A percentile compares a stretch with the other conserved stretches of the same genome.
phyloP scores from a whole-genome alignment of 2,329 filamentous ascomycete genomes.

The Stemphylium lycopersici region DNA sequence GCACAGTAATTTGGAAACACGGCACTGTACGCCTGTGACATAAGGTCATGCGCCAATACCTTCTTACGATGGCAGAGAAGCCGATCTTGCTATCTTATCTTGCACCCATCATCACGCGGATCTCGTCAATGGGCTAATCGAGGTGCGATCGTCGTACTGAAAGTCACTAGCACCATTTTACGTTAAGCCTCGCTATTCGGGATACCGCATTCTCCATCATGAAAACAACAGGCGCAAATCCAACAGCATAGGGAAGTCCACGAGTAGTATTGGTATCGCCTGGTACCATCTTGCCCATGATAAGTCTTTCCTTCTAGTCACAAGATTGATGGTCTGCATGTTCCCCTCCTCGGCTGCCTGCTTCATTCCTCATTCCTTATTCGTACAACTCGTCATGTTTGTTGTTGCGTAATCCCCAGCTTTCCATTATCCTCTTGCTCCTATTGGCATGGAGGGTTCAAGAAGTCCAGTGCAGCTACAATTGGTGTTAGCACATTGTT shows the following conservation, averaged over 20 bases:
- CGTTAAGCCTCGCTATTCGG: not conserved
- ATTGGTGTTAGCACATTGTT: conserved; percentile 4
- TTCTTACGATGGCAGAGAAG: not conserved
- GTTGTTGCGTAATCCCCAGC: not conserved
- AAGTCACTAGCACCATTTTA: not conserved
- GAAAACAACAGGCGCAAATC: not conserved
- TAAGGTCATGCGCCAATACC: not conserved
- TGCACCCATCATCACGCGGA: not conserved
- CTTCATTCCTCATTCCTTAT: not conserved
- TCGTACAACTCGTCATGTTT: conserved; percentile 1
- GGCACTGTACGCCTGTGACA: not conserved
- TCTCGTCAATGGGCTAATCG: not conserved
- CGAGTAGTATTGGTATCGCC: not conserved
- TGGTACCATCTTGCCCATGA: not conserved
- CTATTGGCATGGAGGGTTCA: conserved; percentile 16
- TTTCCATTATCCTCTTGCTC: not conserved
- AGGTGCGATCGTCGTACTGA: not conserved
- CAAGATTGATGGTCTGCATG: not conserved
- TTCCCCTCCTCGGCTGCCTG: not conserved
- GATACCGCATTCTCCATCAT: not conserved
- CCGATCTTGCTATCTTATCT: not conserved
- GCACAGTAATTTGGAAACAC: not conserved
- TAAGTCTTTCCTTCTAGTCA: not conserved
- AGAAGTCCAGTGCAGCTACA: conserved; percentile 21
- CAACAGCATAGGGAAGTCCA: not conserved